phyloP scores from a whole-genome alignment of 805 yeast genomes.

The Metschnikowia proteae region DNA sequence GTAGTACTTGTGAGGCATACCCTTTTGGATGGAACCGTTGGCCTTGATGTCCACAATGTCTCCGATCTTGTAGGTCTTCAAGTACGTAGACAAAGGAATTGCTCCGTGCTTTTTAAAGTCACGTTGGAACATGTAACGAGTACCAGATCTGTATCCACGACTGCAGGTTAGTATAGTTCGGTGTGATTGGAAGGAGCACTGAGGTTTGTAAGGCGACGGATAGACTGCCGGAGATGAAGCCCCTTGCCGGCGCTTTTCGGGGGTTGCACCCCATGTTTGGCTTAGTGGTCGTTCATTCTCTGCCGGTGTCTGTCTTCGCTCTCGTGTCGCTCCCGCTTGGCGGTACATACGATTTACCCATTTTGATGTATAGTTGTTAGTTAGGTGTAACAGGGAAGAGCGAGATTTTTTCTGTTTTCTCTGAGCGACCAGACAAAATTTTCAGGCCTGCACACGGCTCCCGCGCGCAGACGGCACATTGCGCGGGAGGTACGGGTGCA shows the following conservation, averaged over 20 bases:
- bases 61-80: constrained; percentile 97
- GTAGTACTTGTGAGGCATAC: constrained; percentile 99
- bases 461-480: constrained; percentile 8
- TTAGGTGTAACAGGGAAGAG: constrained; percentile 7
- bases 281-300: too few species aligned
- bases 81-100: constrained; percentile 91
- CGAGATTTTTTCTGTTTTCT: constrained; percentile 8
- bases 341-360: constrained; percentile 31
- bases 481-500: not conserved
- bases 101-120: constrained; percentile 98
- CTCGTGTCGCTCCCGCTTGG: too few species aligned
- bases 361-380: constrained; percentile 19
- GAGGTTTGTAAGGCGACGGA: not conserved
- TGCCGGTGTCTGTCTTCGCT: not conserved
- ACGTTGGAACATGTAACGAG: constrained; percentile 99
- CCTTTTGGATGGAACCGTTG: constrained; percentile 98
- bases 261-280: not conserved
- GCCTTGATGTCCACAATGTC: constrained; percentile 99
- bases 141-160: constrained; percentile 99
- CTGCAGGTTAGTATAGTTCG: constrained; percentile 27
- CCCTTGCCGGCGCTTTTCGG: too few species aligned
- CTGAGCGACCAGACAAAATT: constrained; percentile 16
- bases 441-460: constrained; percentile 16
- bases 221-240: too few species aligned
- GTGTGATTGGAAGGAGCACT: too few species aligned